Conservation (phyloP, 306 rosid species). For the Trifolium repens region DNA sequence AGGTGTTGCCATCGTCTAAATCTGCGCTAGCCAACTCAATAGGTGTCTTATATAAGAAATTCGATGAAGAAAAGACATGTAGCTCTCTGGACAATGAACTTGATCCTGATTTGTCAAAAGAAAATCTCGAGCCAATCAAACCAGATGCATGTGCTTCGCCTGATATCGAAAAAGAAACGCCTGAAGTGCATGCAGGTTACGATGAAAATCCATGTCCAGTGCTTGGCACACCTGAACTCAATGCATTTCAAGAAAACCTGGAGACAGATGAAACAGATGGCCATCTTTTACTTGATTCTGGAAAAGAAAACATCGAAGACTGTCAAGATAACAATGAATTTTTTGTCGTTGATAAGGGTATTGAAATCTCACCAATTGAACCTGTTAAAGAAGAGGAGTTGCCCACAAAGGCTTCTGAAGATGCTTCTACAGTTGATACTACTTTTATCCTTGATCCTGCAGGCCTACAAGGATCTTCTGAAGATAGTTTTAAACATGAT, state of each 20-base stretch:
- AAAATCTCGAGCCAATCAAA: conserved; percentile 52
- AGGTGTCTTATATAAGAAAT: conserved; percentile 60
- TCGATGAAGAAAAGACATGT: conserved; percentile 59
- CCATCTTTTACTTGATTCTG: conserved; percentile 43
- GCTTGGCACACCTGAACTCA: conserved; percentile 50
- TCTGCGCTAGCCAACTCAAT: conserved; percentile 72
- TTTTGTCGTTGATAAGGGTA: conserved; percentile 65
- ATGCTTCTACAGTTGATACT: conserved; percentile 45
- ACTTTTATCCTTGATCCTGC: conserved; percentile 42
- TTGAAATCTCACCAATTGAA: conserved; percentile 58
- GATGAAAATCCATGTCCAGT: conserved; percentile 49
- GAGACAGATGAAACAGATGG: conserved; percentile 44
- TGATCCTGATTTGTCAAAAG: conserved; percentile 48
- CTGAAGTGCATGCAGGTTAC: conserved; percentile 35
- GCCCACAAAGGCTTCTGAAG: conserved; percentile 46
- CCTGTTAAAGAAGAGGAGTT: conserved; percentile 46
- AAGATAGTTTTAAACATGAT: conserved; percentile 42
- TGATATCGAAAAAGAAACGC: conserved; percentile 50
- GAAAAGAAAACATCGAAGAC: conserved; percentile 48
- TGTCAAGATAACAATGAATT: conserved; percentile 59
- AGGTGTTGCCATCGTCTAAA: conserved; percentile 64
- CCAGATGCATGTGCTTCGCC: conserved; percentile 43
- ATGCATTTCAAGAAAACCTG: conserved; percentile 48
- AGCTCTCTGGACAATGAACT: conserved; percentile 41
- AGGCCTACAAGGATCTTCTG: conserved; percentile 44